Percentiles rank a stretch among this genome's conserved stretches.
phyloP scores from a whole-genome alignment of 2,329 filamentous ascomycete genomes.

The Coniochaeta ligniaria region DNA sequence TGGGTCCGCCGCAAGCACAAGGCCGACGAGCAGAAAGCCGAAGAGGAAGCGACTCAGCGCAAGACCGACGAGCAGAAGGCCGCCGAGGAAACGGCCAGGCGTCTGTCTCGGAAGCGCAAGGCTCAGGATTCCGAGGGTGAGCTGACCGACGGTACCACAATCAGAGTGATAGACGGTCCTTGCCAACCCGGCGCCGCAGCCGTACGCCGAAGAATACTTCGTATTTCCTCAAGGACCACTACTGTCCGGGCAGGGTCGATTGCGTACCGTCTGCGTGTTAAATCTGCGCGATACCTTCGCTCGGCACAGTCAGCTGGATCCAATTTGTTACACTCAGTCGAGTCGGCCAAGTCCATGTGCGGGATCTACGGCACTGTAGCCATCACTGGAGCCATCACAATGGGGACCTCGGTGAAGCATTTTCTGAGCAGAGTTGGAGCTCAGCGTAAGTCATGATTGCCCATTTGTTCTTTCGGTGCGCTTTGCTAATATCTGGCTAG shows the following conservation, averaged over 20 bases:
- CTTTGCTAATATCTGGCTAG: not conserved
- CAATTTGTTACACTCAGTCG: not conserved
- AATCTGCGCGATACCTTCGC: not conserved
- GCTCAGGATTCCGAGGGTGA: slow-evolving; percentile 13
- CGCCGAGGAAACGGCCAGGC: slow-evolving; percentile 1
- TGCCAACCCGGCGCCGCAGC: not conserved
- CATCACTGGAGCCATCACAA: slow-evolving; percentile 9
- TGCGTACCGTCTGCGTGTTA: not conserved
- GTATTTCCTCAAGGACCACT: not conserved
- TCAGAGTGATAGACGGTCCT: not conserved
- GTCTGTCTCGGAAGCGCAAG: slow-evolving; percentile 12
- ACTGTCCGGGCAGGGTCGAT: not conserved
- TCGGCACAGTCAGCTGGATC: not conserved
- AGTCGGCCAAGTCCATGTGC: slow-evolving; percentile 8
- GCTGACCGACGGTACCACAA: not conserved
- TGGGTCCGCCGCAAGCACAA: not conserved
- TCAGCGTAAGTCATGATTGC: not conserved
- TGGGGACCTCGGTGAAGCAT: slow-evolving; percentile 9
- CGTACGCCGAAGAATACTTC: not conserved
- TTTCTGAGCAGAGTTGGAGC: not conserved
- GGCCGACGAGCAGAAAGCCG: not conserved
- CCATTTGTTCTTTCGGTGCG: not conserved
- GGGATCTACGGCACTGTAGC: slow-evolving; percentile 6
- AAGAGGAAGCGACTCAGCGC: too few relatives aligned
- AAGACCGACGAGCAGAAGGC: not conserved